Conservation (phyloP, 2,329 filamentous ascomycete species). For the Colletotrichum cereale region DNA sequence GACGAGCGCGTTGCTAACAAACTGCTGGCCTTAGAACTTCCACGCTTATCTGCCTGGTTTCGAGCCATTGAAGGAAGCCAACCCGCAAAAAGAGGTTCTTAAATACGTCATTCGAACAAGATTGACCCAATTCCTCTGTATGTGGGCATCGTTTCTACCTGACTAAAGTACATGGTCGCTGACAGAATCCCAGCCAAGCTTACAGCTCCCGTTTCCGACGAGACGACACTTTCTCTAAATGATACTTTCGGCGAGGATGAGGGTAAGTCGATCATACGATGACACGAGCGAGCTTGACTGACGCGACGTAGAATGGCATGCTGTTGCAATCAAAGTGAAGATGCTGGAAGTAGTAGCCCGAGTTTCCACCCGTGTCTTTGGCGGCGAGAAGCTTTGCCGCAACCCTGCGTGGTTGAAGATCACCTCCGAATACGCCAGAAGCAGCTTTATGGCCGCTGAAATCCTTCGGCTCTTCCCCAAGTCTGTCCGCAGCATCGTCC, state of each 20-base stretch:
- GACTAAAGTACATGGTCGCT: neutral
- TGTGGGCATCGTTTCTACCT: neutral
- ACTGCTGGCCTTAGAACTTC: slow-evolving; percentile 7
- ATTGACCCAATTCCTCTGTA: slow-evolving; percentile 37
- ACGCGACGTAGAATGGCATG: slow-evolving; percentile 36
- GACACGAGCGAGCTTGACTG: neutral
- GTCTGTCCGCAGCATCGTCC: slow-evolving; percentile 35
- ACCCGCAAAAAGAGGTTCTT: slow-evolving; percentile 27
- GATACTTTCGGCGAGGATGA: slow-evolving; percentile 17
- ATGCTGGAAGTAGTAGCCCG: slow-evolving; percentile 40
- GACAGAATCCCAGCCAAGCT: slow-evolving; percentile 21
- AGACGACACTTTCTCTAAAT: slow-evolving; percentile 26
- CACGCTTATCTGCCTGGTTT: slow-evolving; percentile 28
- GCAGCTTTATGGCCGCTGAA: slow-evolving; percentile 27
- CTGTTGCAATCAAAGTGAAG: slow-evolving; percentile 20
- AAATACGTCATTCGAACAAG: slow-evolving; percentile 34
- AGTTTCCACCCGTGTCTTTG: slow-evolving; percentile 43
- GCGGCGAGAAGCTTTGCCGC: slow-evolving; percentile 43
- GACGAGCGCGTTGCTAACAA: neutral
- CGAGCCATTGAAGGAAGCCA: slow-evolving; percentile 30
- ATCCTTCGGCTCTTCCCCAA: slow-evolving; percentile 41
- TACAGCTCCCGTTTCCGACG: slow-evolving; percentile 31
- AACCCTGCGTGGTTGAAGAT: slow-evolving; percentile 43
- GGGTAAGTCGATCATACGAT: neutral
- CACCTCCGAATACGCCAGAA: slow-evolving; percentile 34